A percentile compares a stretch with the other conserved stretches of the same genome.
Conservation (phyloP, 169 alveolate species). For the Blepharisma undulans region DNA sequence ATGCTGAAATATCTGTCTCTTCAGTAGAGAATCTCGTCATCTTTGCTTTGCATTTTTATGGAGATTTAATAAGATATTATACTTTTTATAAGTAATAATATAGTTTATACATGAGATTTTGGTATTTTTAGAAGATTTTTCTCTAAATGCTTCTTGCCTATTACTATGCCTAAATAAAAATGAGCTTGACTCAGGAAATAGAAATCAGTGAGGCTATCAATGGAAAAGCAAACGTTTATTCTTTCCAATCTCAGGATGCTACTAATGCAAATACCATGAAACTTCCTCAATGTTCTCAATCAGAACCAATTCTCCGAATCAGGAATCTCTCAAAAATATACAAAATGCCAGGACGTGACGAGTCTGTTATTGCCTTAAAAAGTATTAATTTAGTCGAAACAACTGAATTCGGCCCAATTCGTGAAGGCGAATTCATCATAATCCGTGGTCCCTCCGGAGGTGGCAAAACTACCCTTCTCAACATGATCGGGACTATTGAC, state of each 20-base stretch:
- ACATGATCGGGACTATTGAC: conserved; percentile 84
- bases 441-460: conserved; percentile 91
- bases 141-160: background rate
- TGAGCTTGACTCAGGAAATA: background rate
- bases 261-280: background rate
- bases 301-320: background rate
- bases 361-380: background rate
- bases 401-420: conserved; percentile 1
- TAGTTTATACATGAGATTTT: too few species aligned
- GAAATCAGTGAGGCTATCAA: background rate
- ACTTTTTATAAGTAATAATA: too few species aligned
- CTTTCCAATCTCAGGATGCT: background rate
- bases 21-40: background rate
- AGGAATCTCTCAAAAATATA: background rate
- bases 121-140: too few species aligned
- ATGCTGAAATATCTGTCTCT: background rate
- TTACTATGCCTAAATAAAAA: background rate
- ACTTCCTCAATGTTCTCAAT: background rate
- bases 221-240: background rate
- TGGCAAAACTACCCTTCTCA: conserved; percentile 88
- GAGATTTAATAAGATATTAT: background rate
- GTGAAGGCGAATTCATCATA: conserved; percentile 86
- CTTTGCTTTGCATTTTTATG: background rate
- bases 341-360: background rate
- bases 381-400: background rate